These are phyloP conservation scores for Podila clonocystis DNA, from an alignment of 192 early-diverging fungal species.

Conservation along the genomic window DNA sequence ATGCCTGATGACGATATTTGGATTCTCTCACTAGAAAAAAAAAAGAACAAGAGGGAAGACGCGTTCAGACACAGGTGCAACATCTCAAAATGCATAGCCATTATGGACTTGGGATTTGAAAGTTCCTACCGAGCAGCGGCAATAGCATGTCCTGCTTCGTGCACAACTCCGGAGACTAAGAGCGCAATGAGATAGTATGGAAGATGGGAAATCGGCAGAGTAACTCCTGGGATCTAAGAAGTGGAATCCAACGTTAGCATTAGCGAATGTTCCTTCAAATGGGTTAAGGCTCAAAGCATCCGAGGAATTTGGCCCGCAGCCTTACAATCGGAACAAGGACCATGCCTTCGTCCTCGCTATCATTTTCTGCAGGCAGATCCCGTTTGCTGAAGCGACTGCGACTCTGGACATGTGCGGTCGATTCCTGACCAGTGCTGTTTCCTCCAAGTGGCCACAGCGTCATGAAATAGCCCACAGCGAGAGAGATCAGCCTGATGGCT, in stretches of 20 bases:
- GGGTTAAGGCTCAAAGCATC: not conserved
- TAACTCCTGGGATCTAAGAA: constrained; percentile 79
- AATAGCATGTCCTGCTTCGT: constrained; percentile 81
- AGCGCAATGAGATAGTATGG: constrained; percentile 74
- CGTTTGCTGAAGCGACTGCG: constrained; percentile 13
- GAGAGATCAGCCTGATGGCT: constrained; percentile 46
- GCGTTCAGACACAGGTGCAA: not conserved
- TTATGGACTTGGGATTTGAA: no score
- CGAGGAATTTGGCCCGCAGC: not conserved
- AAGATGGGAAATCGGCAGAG: constrained; percentile 71
- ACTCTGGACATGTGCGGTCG: not conserved
- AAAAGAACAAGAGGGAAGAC: not conserved
- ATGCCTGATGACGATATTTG: constrained; percentile 70
- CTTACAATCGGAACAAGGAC: constrained; percentile 73
- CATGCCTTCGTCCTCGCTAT: constrained; percentile 22
- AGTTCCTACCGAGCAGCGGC: constrained; percentile 69
- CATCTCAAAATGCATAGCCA: no score
- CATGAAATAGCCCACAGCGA: constrained; percentile 8
- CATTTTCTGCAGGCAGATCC: constrained; percentile 12
- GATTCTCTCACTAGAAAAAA: constrained; percentile 61
- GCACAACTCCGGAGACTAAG: constrained; percentile 69
- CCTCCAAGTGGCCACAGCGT: constrained; percentile 18
- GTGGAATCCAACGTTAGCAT: not conserved
- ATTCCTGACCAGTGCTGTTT: not conserved
- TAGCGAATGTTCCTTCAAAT: not conserved